Base-by-base conservation (phyloP, 441 rosid genomes). In the Aleurites moluccanus region DNA sequence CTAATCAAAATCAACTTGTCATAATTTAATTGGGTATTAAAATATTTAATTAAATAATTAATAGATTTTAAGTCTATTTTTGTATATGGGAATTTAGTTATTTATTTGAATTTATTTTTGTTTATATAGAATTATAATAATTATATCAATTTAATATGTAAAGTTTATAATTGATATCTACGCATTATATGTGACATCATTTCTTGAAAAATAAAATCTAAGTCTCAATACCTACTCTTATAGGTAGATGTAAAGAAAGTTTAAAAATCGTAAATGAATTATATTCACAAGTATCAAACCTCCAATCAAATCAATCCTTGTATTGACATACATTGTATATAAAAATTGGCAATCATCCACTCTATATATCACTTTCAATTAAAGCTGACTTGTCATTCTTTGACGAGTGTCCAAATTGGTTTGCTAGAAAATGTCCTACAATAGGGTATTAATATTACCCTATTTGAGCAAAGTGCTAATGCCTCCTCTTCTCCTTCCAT, bases 271-370 rank as follows among this genome's bases (percentile, higher is more conserved):
- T 52, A 1, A 16, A 42, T 70, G 52, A 72, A 60, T 60, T 25
- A 60, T 45, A 4, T 28, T 70, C 67, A 60, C 80, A 27, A 53
- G 25, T 57, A 55, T 52, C 77, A 57, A 59, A 57, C 69, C n/a
- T 40, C 79, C 79, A 80, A 73, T 75, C 68, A 72, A 72, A 72
- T 62, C 68, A 47, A 63, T 20, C 21, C 42, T 28, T 72, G 11
- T 18, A 66, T 55, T 73, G 27, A 45, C 53, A 25, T 55, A 53
- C 53, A 25, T 33, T 42, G 3, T 44, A 44, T 2, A 44, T 44
- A 44, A 44, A n/a, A 49, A 18, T 44, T 45, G 60, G 59, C 67
- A 44, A 20, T 57, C 35, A 55, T 15, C 60, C 67, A n/a, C 30
- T n/a, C 52, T 25, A 28, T 25, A 45, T 11, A 18, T 33, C 59